These are phyloP conservation scores for Trichoderma semiorbis DNA, from an alignment of 2,329 filamentous ascomycete genomes.

Conservation along the genomic window DNA sequence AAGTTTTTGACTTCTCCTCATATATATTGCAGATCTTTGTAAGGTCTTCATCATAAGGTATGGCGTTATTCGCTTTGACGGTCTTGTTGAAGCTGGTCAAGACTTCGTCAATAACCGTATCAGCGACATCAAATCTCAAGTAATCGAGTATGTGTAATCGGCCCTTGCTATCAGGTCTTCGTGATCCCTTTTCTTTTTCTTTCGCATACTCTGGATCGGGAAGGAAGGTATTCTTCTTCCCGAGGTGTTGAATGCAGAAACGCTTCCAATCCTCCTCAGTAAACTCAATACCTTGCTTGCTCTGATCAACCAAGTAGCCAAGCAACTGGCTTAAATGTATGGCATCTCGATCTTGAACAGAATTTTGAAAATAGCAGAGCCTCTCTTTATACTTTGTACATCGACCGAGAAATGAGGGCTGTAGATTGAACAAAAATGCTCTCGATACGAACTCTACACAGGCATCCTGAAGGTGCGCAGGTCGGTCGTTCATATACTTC, in stretches of 20 bases:
- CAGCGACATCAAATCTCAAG: conserved; percentile 54
- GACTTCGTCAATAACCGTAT: conserved; percentile 38
- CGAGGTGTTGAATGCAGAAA: conserved; percentile 32
- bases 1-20: conserved; percentile 29
- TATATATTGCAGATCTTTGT: conserved; percentile 31
- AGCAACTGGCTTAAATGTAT: conserved; percentile 50
- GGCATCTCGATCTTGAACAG: conserved; percentile 44
- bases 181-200: conserved; percentile 23
- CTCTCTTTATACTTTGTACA: conserved; percentile 63
- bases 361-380: conserved; percentile 57
- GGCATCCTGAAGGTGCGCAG: conserved; percentile 26
- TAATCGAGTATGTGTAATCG: conserved; percentile 58
- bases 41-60: conserved; percentile 19
- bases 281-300: conserved; percentile 54
- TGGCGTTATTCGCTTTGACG: conserved; percentile 10
- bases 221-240: conserved; percentile 19
- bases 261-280: conserved; percentile 38
- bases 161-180: conserved; percentile 20
- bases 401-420: conserved; percentile 56
- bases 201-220: conserved; percentile 45
- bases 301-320: conserved; percentile 54
- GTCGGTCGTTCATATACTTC: conserved; percentile 20
- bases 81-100: conserved; percentile 32
- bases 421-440: conserved; percentile 57
- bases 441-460: conserved; percentile 46